Base-by-base conservation (phyloP, 2,329 filamentous ascomycete species). In the Triangularia setosa region DNA sequence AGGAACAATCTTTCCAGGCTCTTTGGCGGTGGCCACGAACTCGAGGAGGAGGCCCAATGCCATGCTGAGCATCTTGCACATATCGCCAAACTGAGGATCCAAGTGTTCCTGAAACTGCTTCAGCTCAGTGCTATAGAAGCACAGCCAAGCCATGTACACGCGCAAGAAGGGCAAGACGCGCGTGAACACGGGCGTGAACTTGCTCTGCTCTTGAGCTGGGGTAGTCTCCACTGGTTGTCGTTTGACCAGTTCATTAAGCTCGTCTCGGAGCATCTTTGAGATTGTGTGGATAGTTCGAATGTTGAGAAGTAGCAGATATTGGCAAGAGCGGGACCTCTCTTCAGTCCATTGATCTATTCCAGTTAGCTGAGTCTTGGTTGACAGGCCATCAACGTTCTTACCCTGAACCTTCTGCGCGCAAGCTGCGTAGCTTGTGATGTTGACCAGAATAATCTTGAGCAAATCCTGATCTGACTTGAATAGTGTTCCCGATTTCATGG, bases 371-470 rank as follows among this genome's bases (percentile, higher is more conserved):
- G 14, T 12, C 3, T 35, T 4, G 23, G 6, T 55, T 27, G 21
- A 4, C 7, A 11, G 12, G 4, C 7, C 7, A n/a, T 25, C 53
- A 35, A 16, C 25, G 35, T 54, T 57, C 80, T 66, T 68, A 87
- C 88, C 79, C 74, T 81, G 79, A 66, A 88, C 82, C 69, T 84
- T 85, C 24, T 84, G 78, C 28, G 81, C 82, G 53, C 92, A 89
- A 72, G 91, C 84, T 68, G 89, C 85, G 74, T 95, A 92, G 6
- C 93, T 92, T 5, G 92, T 88, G 67, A 98, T 90, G 72, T 96
- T 98, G 69, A 94, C 87, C 54, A 97, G 80, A 5, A 91, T 85
- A 76, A 97, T 90, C 74, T 93, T 95, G 67, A 91, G 84, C 27
- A 97, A 75, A 25, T 66, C 65, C 7, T 25, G 52, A 27, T 28